These are phyloP conservation scores for Sclerotiophoma versabilis DNA, from an alignment of 2,329 filamentous ascomycete species.

Conservation along the genomic window DNA sequence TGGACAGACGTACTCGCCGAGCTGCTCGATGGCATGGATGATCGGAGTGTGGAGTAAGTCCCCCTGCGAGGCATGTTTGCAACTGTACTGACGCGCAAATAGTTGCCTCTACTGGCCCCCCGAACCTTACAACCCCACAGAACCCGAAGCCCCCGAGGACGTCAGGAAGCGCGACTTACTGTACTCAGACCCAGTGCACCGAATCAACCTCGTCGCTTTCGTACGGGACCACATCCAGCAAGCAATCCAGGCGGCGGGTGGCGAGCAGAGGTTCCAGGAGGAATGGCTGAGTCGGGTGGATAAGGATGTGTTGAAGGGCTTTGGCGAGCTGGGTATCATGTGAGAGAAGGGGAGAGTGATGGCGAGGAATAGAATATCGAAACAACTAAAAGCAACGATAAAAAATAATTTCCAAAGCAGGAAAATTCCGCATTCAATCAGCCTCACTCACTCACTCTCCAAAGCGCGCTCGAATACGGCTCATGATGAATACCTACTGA, in stretches of 20 bases:
- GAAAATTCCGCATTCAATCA: no score
- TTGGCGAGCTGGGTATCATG: constrained; percentile 54
- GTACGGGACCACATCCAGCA: constrained; percentile 67
- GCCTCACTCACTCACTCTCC: no score
- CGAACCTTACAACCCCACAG: constrained; percentile 38
- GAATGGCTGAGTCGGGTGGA: constrained; percentile 79
- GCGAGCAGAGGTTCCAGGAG: constrained; percentile 69
- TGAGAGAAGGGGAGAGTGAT: constrained; percentile 9
- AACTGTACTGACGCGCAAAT: no score
- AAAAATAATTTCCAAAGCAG: no score
- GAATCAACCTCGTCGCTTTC: constrained; percentile 69
- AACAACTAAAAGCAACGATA: no score
- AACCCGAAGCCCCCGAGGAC: constrained; percentile 56
- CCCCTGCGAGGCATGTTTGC: no score
- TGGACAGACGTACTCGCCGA: constrained; percentile 76
- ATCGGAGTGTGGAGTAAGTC: constrained; percentile 50
- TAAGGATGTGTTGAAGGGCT: constrained; percentile 71
- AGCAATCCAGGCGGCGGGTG: constrained; percentile 67
- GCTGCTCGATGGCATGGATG: constrained; percentile 66
- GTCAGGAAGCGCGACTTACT: constrained; percentile 58
- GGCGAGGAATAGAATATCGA: neutral
- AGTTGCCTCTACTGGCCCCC: constrained; percentile 53
- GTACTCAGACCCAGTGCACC: constrained; percentile 71
- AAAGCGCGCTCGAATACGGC: no score
- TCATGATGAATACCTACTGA: no score